These are phyloP conservation scores for Phenoliferia sp. DNA, from an alignment of 1,284 basidiomycete genomes.

Conservation along the genomic window DNA sequence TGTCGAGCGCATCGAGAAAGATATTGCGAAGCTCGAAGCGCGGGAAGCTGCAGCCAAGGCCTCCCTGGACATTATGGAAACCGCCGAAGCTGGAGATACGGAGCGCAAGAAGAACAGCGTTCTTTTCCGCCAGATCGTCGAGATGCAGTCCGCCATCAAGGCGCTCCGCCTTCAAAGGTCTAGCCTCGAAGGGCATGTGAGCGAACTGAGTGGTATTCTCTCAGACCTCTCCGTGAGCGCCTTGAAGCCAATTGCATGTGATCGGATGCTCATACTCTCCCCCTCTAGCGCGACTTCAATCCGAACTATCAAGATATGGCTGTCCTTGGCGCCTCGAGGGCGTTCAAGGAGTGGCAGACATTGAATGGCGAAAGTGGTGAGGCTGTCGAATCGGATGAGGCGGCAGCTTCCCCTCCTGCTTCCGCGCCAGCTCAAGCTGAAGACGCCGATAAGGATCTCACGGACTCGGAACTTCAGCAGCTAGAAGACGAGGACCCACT, in stretches of 20 bases:
- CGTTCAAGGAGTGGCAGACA: constrained; percentile 69
- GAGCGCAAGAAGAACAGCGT: constrained; percentile 64
- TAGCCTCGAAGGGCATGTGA: constrained; percentile 67
- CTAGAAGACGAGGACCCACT: constrained; percentile 69
- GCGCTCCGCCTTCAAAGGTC: constrained; percentile 67
- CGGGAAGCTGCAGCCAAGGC: constrained; percentile 59
- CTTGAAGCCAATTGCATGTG: neutral
- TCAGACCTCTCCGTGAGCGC: constrained; percentile 59
- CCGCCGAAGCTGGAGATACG: constrained; percentile 36
- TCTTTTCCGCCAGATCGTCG: constrained; percentile 68
- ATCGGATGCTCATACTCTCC: neutral
- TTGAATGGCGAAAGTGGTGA: constrained; percentile 40
- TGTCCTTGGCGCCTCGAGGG: constrained; percentile 90
- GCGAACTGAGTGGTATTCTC: constrained; percentile 76
- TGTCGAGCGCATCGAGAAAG: constrained; percentile 51
- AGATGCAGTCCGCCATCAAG: constrained; percentile 68
- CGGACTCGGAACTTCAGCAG: constrained; percentile 55
- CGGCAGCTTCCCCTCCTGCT: constrained; percentile 52
- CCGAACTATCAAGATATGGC: constrained; percentile 99
- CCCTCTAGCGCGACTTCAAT: constrained; percentile 65
- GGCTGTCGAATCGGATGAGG: constrained; percentile 43
- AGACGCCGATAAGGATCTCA: constrained; percentile 41
- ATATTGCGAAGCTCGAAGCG: constrained; percentile 47
- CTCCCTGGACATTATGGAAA: constrained; percentile 35
- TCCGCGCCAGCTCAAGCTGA: constrained; percentile 42